Conservation (phyloP, 148 eudicot genomes). For the Chenopodium quinoa region DNA sequence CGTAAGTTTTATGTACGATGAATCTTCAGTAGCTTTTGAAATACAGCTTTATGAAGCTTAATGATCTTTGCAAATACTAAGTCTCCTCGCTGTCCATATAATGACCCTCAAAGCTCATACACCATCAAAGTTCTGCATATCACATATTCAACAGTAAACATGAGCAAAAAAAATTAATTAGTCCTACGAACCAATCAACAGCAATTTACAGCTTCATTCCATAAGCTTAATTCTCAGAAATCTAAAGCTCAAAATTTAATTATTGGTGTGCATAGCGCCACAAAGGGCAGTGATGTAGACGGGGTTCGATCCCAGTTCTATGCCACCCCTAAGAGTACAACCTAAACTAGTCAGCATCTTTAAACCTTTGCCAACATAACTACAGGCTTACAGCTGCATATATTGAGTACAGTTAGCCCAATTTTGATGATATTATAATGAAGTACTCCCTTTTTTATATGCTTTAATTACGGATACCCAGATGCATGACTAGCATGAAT, state of each 20-base stretch:
- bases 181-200: background rate
- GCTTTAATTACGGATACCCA: background rate
- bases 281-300: background rate
- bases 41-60: constrained; percentile 1
- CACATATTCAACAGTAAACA: constrained; percentile 9
- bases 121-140: constrained; percentile 35
- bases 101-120: constrained; percentile 25
- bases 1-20: background rate
- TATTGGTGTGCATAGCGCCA: background rate
- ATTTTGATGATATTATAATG: background rate
- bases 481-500: background rate
- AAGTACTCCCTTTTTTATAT: background rate
- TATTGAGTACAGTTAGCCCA: background rate
- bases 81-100: constrained; percentile 32
- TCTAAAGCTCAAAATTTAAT: background rate
- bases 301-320: background rate
- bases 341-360: no score
- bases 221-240: background rate
- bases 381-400: background rate
- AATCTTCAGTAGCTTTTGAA: constrained; percentile 12
- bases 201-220: background rate
- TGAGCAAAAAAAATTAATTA: background rate
- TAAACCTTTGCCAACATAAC: background rate
- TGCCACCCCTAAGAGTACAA: no score
- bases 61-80: constrained; percentile 5